phyloP scores from a whole-genome alignment of 176 grass and related monocot species.

The Dendrocalamus sinicus region DNA sequence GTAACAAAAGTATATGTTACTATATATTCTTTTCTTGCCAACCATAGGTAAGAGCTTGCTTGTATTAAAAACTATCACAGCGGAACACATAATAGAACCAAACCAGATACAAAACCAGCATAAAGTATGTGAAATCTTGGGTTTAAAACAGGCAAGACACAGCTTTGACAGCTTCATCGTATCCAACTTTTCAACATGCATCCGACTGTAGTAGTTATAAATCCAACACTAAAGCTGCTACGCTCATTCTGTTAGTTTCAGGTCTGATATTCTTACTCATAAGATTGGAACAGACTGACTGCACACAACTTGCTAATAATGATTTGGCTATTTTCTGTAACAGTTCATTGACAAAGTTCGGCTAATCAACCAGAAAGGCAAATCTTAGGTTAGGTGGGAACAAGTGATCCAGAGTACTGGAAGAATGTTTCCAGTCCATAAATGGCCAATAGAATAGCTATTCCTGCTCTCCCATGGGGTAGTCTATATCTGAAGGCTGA shows the following conservation, averaged over 20 bases:
- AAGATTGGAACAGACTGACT: neutral
- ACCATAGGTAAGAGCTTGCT: neutral
- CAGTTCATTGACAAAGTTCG: neutral
- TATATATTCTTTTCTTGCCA: neutral
- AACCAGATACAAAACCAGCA: neutral
- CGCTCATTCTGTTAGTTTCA: neutral
- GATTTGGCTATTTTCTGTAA: neutral
- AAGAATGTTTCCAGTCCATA: neutral
- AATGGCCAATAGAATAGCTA: constrained; percentile 13
- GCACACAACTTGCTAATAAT: neutral
- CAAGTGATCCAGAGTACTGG: neutral
- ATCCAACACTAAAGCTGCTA: neutral
- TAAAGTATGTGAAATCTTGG: neutral
- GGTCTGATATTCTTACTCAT: neutral
- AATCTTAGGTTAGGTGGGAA: neutral
- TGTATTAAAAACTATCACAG: constrained; percentile 2
- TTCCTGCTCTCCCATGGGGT: neutral
- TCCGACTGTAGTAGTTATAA: neutral
- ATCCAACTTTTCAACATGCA: neutral
- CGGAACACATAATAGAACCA: neutral
- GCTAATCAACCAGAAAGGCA: neutral
- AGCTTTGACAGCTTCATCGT: neutral
- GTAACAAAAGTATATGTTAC: constrained; percentile 17
- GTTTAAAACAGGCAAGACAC: neutral
- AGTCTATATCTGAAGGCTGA: neutral